Conservation (phyloP, 192 early-diverging fungal genomes). For the Entrophospora sp. region DNA sequence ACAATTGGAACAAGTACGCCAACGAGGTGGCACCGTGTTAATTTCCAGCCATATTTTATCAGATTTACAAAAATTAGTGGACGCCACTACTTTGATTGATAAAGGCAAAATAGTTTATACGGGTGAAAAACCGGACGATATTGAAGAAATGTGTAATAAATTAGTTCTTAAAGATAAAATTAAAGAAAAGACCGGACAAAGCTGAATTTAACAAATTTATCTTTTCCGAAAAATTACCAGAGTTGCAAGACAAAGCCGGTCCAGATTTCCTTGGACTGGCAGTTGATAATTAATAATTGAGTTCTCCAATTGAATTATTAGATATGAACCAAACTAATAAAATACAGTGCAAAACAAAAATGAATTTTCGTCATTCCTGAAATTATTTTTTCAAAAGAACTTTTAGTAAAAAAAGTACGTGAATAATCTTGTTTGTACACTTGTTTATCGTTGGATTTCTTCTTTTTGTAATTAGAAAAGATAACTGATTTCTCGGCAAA, state of each 20-base stretch:
- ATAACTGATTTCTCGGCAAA: not conserved
- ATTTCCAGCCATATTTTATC: constrained; percentile 18
- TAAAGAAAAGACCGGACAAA: not conserved
- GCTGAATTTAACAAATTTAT: constrained; percentile 1
- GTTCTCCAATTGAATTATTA: too few relatives aligned
- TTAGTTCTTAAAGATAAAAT: constrained; percentile 4
- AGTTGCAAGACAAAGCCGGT: too few relatives aligned
- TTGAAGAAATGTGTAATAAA: constrained; percentile 17
- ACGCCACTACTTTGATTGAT: not conserved
- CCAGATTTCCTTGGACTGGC: too few relatives aligned
- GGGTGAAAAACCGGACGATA: not conserved
- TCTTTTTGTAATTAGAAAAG: not conserved
- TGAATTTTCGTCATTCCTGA: not conserved
- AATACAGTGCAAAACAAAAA: too few relatives aligned
- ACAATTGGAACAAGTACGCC: not conserved
- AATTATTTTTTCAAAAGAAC: constrained; percentile 1
- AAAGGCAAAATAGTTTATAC: constrained; percentile 17
- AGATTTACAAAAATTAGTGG: constrained; percentile 15
- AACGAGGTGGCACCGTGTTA: constrained; percentile 2
- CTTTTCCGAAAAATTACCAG: too few relatives aligned
- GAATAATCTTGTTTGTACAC: not conserved
- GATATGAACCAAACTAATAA: too few relatives aligned
- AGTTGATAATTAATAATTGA: too few relatives aligned
- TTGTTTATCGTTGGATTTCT: not conserved
- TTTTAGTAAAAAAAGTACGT: not conserved